Evolutionary conservation across 2,329 filamentous ascomycete species (phyloP).

Genomic region (Pseudocercospora cruenta): DNA sequence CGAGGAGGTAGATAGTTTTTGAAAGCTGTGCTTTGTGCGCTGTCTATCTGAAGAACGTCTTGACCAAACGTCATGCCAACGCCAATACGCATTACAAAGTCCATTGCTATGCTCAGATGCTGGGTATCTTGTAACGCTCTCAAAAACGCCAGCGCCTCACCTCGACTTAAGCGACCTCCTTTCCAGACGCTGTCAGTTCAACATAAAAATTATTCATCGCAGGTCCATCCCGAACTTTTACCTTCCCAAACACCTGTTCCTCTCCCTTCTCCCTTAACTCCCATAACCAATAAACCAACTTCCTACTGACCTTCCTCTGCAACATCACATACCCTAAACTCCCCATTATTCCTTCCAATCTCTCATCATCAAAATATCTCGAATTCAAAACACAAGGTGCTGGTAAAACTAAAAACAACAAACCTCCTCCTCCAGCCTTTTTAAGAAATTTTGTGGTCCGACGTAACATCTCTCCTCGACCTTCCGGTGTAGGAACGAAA

Average conservation of each 20-base stretch:
- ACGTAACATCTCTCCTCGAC: constrained; percentile 82
- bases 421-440: not conserved
- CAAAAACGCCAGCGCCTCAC: not conserved
- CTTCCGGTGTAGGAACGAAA: constrained; percentile 78
- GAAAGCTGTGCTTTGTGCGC: constrained; percentile 11
- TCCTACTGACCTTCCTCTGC: constrained; percentile 73
- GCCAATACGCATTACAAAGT: not conserved
- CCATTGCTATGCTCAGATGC: not conserved
- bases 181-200: constrained; percentile 53
- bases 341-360: constrained; percentile 72
- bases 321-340: constrained; percentile 71
- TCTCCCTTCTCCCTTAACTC: constrained; percentile 47
- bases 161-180: not conserved
- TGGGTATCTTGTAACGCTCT: not conserved
- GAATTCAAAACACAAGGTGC: constrained; percentile 88
- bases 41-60: not conserved
- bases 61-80: no score
- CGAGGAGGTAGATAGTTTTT: constrained; percentile 9
- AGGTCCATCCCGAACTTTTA: constrained; percentile 73
- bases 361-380: constrained; percentile 77
- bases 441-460: constrained; percentile 75
- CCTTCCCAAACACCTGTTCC: constrained; percentile 64
- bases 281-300: constrained; percentile 92
- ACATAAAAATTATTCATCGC: constrained; percentile 91
- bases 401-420: constrained; percentile 84